A percentile compares a stretch with the other conserved stretches of the same genome.
Conservation (phyloP, 352 stramenopile species). For the Globisporangium paroecandrum region DNA sequence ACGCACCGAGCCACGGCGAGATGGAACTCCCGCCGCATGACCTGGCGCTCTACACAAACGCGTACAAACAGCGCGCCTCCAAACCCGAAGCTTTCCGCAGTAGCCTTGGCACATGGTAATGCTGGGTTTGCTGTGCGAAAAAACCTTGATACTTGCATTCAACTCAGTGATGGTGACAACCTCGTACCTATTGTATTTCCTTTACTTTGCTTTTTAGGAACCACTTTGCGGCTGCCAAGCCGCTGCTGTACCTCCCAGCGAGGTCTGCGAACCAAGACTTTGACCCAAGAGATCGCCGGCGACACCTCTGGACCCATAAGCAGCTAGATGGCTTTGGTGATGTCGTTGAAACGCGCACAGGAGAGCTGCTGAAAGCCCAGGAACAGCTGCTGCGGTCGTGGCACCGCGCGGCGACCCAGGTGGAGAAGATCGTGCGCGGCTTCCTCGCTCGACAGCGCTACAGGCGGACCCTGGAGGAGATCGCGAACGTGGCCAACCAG, state of each 20-base stretch:
- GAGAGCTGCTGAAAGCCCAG: conserved; percentile 32
- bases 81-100: conserved; percentile 17
- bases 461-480: conserved; percentile 21
- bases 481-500: conserved; percentile 27
- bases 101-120: conserved; percentile 26
- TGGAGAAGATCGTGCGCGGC: conserved; percentile 40
- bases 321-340: conserved; percentile 43
- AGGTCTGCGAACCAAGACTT: conserved; percentile 37
- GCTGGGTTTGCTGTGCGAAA: not conserved
- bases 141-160: not conserved
- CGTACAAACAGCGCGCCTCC: conserved; percentile 27
- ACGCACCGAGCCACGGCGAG: no score
- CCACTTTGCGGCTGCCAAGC: conserved; percentile 26
- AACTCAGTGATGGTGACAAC: not conserved
- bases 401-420: conserved; percentile 30
- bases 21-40: conserved; percentile 25
- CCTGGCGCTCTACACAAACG: conserved; percentile 34
- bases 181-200: not conserved
- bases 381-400: conserved; percentile 36
- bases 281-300: conserved; percentile 28
- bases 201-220: conserved; percentile 20
- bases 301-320: conserved; percentile 42
- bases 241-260: conserved; percentile 50
- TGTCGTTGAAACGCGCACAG: conserved; percentile 33
- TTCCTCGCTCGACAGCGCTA: conserved; percentile 34